A percentile compares a stretch with the other conserved stretches of the same genome.
phyloP scores from a whole-genome alignment of 23 red algal species.

The Chondrus crispus region DNA sequence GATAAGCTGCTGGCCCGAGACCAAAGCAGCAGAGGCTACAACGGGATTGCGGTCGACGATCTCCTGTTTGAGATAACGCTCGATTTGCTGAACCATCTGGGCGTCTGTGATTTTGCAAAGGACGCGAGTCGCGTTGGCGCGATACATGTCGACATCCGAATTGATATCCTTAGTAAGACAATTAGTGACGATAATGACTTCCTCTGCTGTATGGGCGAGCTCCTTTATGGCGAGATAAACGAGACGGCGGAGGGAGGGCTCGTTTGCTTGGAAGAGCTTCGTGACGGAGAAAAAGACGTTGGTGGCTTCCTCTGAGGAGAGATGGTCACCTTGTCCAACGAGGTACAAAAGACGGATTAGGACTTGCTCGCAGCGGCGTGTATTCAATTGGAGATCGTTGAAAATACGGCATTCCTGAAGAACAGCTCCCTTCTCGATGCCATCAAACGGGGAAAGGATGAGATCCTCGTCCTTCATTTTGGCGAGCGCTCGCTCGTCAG shows the following conservation, averaged over 20 bases:
- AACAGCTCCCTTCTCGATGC: constrained; percentile 91
- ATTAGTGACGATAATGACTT: constrained; percentile 99
- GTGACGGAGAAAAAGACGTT: constrained; percentile 95
- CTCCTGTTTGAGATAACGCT: constrained; percentile 98
- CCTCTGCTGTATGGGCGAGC: constrained; percentile 92
- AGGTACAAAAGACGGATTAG: constrained; percentile 92
- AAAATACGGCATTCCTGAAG: constrained; percentile 96
- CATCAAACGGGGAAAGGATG: constrained; percentile 81
- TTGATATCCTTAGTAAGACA: constrained; percentile 99
- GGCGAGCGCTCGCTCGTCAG: constrained; percentile 52
- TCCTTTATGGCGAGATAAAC: constrained; percentile 99
- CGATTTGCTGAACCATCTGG: constrained; percentile 88
- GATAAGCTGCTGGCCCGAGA: constrained; percentile 85
- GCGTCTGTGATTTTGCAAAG: constrained; percentile 96
- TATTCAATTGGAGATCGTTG: constrained; percentile 87
- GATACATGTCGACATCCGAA: constrained; percentile 91
- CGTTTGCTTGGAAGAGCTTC: constrained; percentile 91
- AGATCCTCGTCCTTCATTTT: constrained; percentile 93
- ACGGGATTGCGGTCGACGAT: constrained; percentile 95
- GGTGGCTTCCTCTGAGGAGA: constrained; percentile 80
- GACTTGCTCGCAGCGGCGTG: constrained; percentile 78
- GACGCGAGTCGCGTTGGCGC: constrained; percentile 97
- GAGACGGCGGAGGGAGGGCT: constrained; percentile 85
- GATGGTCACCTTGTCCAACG: constrained; percentile 81
- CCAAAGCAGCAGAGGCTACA: constrained; percentile 93